Percentiles rank a stretch among this genome's conserved stretches.
Conservation (phyloP, 2,329 filamentous ascomycete species). For the Botryosphaeria dothidea region DNA sequence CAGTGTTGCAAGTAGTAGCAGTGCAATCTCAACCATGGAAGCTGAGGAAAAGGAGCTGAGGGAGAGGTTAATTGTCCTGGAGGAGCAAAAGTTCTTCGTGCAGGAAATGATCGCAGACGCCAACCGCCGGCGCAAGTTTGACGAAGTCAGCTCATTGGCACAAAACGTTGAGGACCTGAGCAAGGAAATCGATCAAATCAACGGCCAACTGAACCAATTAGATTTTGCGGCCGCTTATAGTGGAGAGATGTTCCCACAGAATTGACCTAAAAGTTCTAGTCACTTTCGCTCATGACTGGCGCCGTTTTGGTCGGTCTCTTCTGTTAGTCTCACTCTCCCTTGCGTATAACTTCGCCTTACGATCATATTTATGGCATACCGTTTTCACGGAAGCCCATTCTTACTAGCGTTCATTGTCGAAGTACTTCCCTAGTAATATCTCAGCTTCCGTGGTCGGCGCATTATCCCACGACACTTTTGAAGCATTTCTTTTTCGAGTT, state of each 20-base stretch:
- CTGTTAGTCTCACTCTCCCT: background rate
- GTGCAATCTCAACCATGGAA: constrained; percentile 67
- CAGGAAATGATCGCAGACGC: constrained; percentile 80
- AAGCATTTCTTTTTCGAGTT: background rate
- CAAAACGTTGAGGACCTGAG: constrained; percentile 82
- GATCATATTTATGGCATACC: background rate
- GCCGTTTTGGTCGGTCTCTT: background rate
- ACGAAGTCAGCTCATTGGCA: constrained; percentile 79
- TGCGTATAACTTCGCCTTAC: background rate
- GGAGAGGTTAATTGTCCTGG: constrained; percentile 78
- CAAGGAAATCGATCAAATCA: constrained; percentile 70
- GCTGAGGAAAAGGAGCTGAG: constrained; percentile 80
- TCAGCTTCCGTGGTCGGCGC: background rate
- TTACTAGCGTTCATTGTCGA: background rate
- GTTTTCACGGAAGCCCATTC: background rate
- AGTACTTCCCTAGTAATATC: background rate
- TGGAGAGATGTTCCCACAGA: constrained; percentile 23
- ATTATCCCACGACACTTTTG: background rate
- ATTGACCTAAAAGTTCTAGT: background rate
- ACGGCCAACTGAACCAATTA: constrained; percentile 64
- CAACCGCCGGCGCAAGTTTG: constrained; percentile 74
- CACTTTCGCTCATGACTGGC: background rate
- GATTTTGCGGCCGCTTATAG: constrained; percentile 61
- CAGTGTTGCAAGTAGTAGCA: constrained; percentile 57
- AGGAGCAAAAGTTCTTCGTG: constrained; percentile 90